These are phyloP conservation scores for Xylaria sp. DNA, from an alignment of 2,329 filamentous ascomycete genomes.

Conservation along the genomic window DNA sequence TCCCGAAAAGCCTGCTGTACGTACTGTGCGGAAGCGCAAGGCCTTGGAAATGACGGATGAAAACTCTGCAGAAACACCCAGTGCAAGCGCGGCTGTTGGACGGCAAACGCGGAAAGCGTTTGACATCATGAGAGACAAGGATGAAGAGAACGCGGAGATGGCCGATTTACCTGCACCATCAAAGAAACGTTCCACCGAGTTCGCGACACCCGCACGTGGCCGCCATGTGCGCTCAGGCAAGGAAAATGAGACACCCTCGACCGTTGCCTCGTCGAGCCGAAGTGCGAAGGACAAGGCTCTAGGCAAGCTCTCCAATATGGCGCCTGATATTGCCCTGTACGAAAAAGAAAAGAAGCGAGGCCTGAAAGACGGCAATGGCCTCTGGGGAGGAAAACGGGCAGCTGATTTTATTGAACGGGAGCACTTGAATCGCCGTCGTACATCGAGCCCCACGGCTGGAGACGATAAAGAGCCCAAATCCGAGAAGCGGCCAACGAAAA, in stretches of 20 bases:
- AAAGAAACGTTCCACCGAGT: conserved; percentile 48
- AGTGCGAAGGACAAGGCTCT: conserved; percentile 89
- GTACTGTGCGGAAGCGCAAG: conserved; percentile 61
- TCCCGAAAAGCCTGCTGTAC: conserved; percentile 56
- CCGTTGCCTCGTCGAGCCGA: conserved; percentile 74
- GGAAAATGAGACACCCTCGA: conserved; percentile 84
- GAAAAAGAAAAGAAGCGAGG: conserved; percentile 91
- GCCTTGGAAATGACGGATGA: conserved; percentile 62
- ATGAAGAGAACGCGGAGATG: conserved; percentile 51
- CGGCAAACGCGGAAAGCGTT: conserved; percentile 56
- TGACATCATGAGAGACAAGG: conserved; percentile 58
- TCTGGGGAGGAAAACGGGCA: conserved; percentile 73
- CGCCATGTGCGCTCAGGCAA: conserved; percentile 71
- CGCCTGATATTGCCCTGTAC: conserved; percentile 87
- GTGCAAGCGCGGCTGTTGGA: conserved; percentile 60
- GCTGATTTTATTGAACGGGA: conserved; percentile 68
- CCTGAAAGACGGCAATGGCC: conserved; percentile 58
- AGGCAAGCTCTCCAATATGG: conserved; percentile 79
- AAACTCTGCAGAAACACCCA: conserved; percentile 60
- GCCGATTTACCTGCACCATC: conserved; percentile 49
- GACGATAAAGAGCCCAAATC: conserved; percentile 53
- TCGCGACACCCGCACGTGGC: conserved; percentile 64
- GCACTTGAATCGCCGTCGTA: conserved; percentile 50
- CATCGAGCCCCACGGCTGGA: conserved; percentile 53
- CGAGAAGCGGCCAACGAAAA: conserved; percentile 69